These are phyloP conservation scores for Eustoma russellianum DNA, from an alignment of 257 asterid genomes.

Conservation along the genomic window DNA sequence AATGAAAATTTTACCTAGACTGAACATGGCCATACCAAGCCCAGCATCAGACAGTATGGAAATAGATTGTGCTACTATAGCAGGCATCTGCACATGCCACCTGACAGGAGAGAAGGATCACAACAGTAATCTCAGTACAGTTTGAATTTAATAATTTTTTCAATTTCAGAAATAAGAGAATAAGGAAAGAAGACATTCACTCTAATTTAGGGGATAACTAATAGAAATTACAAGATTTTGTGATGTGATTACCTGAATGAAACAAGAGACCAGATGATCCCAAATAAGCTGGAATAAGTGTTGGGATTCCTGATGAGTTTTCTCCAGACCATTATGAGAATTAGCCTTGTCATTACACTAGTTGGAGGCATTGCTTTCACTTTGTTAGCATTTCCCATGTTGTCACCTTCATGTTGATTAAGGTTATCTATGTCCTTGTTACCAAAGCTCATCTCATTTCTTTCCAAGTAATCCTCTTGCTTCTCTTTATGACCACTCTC, in stretches of 20 bases:
- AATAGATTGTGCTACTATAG: conserved; percentile 76
- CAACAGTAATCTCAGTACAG: neutral
- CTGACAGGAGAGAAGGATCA: conserved; percentile 18
- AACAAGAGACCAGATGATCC: conserved; percentile 76
- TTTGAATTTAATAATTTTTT: neutral
- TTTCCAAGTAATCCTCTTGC: conserved; percentile 41
- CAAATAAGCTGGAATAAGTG: conserved; percentile 88
- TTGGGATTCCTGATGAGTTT: conserved; percentile 93
- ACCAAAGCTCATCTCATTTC: conserved; percentile 56
- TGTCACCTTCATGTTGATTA: conserved; percentile 37
- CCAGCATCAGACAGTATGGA: conserved; percentile 98
- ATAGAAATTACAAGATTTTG: neutral
- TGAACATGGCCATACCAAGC: conserved; percentile 99
- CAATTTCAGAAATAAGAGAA: neutral
- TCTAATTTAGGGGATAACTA: neutral
- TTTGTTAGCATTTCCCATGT: conserved; percentile 7
- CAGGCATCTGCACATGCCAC: conserved; percentile 96
- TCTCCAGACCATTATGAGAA: conserved; percentile 96
- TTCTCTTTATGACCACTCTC: conserved; percentile 38
- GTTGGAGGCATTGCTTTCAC: conserved; percentile 78
- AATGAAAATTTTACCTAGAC: conserved; percentile 55
- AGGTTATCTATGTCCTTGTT: conserved; percentile 35
- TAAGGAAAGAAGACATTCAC: neutral
- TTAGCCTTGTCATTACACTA: conserved; percentile 95
- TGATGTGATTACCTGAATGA: conserved; percentile 57